Conservation (phyloP, 2,329 filamentous ascomycete genomes). For the Ophiostoma angusticollis region DNA sequence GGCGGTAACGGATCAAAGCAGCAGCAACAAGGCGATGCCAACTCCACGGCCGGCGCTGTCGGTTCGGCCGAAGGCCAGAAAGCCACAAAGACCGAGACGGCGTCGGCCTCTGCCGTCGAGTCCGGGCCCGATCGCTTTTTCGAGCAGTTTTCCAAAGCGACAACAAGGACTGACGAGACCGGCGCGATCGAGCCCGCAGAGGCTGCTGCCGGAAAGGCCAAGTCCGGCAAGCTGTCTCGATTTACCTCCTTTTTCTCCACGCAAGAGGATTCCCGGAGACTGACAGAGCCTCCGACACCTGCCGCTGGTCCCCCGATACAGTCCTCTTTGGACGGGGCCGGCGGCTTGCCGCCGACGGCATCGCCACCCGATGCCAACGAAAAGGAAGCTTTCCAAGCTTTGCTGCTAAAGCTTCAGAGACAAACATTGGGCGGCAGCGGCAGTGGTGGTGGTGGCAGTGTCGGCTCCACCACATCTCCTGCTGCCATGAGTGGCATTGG, state of each 20-base stretch:
- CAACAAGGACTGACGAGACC: constrained; percentile 32
- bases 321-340: constrained; percentile 17
- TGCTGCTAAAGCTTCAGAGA: constrained; percentile 68
- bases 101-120: constrained; percentile 51
- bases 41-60: no score
- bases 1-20: constrained; percentile 8
- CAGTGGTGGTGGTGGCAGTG: constrained; percentile 9
- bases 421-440: constrained; percentile 27
- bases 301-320: constrained; percentile 21
- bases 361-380: constrained; percentile 44
- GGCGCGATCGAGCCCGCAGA: constrained; percentile 31
- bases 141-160: constrained; percentile 24
- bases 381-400: constrained; percentile 71
- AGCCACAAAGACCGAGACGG: constrained; percentile 37
- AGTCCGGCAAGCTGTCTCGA: constrained; percentile 59
- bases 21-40: constrained; percentile 5
- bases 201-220: constrained; percentile 36
- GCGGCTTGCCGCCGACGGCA: constrained; percentile 10
- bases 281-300: constrained; percentile 36
- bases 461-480: constrained; percentile 1
- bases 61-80: constrained; percentile 34
- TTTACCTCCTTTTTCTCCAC: constrained; percentile 72
- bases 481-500: neutral
- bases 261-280: constrained; percentile 38
- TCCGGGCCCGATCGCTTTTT: constrained; percentile 69